phyloP scores from a whole-genome alignment of 176 grass and related monocot genomes.

The Luzula sylvatica region DNA sequence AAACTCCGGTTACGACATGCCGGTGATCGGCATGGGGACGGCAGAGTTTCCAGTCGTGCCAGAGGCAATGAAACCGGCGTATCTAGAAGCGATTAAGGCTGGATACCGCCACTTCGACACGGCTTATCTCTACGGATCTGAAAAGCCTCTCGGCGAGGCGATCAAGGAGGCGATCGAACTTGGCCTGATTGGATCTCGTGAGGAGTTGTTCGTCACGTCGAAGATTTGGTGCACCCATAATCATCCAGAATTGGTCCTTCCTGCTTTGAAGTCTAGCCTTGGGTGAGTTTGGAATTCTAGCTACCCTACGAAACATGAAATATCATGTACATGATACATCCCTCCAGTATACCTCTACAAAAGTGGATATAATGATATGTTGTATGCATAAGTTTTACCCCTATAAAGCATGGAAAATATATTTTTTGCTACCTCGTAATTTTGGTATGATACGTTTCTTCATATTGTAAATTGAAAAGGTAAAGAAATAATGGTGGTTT shows the following conservation, averaged over 20 bases:
- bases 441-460: background rate
- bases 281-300: constrained; percentile 21
- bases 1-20: constrained; percentile 27
- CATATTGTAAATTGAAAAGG: too few species aligned
- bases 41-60: background rate
- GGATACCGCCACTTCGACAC: constrained; percentile 74
- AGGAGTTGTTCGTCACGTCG: constrained; percentile 59
- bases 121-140: constrained; percentile 30
- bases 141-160: constrained; percentile 33
- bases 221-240: constrained; percentile 59
- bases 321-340: background rate
- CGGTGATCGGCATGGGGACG: constrained; percentile 48
- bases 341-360: background rate
- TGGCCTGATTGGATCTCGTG: constrained; percentile 33
- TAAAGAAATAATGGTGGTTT: too few species aligned
- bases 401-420: too few species aligned
- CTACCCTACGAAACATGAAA: constrained; percentile 14
- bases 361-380: background rate
- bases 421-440: background rate
- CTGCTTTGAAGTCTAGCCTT: constrained; percentile 36
- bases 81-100: constrained; percentile 36
- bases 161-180: constrained; percentile 23
- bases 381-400: background rate
- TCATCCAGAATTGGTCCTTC: constrained; percentile 46
- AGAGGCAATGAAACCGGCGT: constrained; percentile 17